Base-by-base conservation (phyloP, 2,329 filamentous ascomycete genomes). In the Penicillium thymicola region DNA sequence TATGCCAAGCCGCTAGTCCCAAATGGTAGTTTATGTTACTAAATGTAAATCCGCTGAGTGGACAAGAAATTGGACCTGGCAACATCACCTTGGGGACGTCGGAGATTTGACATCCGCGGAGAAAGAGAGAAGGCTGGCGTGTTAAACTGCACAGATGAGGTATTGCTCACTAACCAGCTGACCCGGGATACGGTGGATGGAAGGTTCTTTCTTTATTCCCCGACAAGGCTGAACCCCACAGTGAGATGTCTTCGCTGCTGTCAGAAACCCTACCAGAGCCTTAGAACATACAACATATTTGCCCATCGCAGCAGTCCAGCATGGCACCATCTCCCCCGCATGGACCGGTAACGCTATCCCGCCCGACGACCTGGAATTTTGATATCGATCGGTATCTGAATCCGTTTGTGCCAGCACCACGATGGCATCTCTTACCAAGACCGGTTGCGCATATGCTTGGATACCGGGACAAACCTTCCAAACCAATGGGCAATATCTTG, bases 381-480 rank as follows among this genome's bases (percentile, higher is more conserved):
- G 85, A 94, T 74, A 83, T 96, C 61, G 92, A 96, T 78, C 76
- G 75, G n/a, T 85, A 87, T 69, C 70, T 95, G 49, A 91, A 93
- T 70, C 88, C 81, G 3, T 79, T 85, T 58, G 69, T 95, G 25
- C 89, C 89, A 9, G 77, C 82, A 14, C 87, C 88, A 40, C 84
- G 82, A 64, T 82, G 90, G 70, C 76, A 81, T 28, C 75, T 78
- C 43, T 68, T 96, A 1, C 92, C 91, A 0, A 78, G 78, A 45
- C 82, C 82, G 0, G 68, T 94, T 21, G 82, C 89, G 21, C 82
- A 85, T 62, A 88, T 90, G 64, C 75, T 95, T 2, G 88, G 89
- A 11, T 76, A 89, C 66, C 82, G 87, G 58, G 67, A 67, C 10
- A 58, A 62, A 18, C 65, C 72, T 7, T 65, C 68, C 1, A 69